Percentiles rank a stretch among this genome's conserved stretches.
Conservation (phyloP, 805 yeast species). For the Metschnikowia continentalis region DNA sequence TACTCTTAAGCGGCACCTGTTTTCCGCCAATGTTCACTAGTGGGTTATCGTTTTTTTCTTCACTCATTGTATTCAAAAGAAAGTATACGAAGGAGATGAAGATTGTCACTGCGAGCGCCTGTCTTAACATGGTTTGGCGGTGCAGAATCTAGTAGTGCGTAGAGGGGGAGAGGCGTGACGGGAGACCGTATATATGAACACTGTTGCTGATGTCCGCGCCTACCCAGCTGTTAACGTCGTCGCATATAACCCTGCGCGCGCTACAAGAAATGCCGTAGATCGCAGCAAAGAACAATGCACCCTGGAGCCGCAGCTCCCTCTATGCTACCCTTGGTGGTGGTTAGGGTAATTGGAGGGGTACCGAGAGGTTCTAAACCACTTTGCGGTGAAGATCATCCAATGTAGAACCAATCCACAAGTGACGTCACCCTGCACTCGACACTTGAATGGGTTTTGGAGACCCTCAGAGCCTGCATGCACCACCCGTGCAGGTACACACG, state of each 20-base stretch:
- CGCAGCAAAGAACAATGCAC: neutral
- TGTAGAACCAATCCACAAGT: too few species aligned
- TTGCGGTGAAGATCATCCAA: too few species aligned
- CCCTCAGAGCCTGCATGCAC: neutral
- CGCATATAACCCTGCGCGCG: constrained; percentile 1
- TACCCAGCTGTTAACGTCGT: neutral
- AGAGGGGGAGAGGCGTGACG: constrained; percentile 2
- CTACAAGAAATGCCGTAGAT: neutral
- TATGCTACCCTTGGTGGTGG: too few species aligned
- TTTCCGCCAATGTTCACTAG: constrained; percentile 32
- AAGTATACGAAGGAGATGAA: constrained; percentile 8
- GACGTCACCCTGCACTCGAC: too few species aligned
- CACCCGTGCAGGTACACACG: constrained; percentile 2
- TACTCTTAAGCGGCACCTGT: constrained; percentile 32
- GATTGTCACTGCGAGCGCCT: constrained; percentile 10
- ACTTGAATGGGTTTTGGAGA: neutral
- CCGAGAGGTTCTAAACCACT: too few species aligned
- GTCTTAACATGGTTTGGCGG: constrained; percentile 9
- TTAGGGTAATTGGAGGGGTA: too few species aligned
- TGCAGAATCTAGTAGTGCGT: constrained; percentile 8
- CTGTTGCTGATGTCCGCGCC: constrained; percentile 2
- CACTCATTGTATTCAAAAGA: constrained; percentile 11
- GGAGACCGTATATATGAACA: neutral
- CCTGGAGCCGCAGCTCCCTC: neutral
- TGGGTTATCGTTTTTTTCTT: constrained; percentile 15